Base-by-base conservation (phyloP, 768 basidiomycete species). In the Cystobasidium tubakii region DNA sequence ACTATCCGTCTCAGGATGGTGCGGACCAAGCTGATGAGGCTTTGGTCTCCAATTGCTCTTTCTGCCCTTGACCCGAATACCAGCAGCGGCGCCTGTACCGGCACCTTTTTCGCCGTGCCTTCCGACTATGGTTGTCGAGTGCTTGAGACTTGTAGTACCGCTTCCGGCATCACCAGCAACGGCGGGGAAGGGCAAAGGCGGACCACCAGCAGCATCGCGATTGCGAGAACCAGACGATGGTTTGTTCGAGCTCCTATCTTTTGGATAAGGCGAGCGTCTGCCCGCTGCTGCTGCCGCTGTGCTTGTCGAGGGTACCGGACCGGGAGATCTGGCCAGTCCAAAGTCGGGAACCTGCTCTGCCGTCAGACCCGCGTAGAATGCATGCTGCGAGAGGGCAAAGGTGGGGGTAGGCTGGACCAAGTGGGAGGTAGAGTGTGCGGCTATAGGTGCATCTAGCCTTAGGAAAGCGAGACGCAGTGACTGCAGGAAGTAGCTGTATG, bases 401-500 rank as follows among this genome's bases (percentile, higher is more conserved):
- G 29, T 39, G 53, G 69, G 54, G 2, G 55, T 55, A 9, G 69
- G 54, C 29, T 71, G 69, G 23, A 71, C 55, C 27, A 71, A 44
- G 39, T 71, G 69, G 10, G 69, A 53, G 7, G 69, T 60, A 6
- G 57, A 60, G 54, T 29, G 69, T 15, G 43, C 33, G 9, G 50
- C 4, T 36, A 71, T 33, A 21, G 69, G 69, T n/a, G 53, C 44
- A 23, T 71, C 69, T 34, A 71, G 55, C 10, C 69, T 46, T n/a
- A 71, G 55, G 55, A 71, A 71, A 12, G 69, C 69, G 10, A 71
- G 69, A 12, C 69, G 50, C 17, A 71, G 42, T 3, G 69, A 55
- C 69, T 71, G 69, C 50, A 71, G 55, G 69, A 71, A 71, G 69
- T 71, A 71, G 69, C 69, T 71, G 69, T 31, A 29, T 60, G 57